Evolutionary conservation across 1,284 basidiomycete genomes (phyloP).

Genomic region (Cryptococcus sp.): DNA sequence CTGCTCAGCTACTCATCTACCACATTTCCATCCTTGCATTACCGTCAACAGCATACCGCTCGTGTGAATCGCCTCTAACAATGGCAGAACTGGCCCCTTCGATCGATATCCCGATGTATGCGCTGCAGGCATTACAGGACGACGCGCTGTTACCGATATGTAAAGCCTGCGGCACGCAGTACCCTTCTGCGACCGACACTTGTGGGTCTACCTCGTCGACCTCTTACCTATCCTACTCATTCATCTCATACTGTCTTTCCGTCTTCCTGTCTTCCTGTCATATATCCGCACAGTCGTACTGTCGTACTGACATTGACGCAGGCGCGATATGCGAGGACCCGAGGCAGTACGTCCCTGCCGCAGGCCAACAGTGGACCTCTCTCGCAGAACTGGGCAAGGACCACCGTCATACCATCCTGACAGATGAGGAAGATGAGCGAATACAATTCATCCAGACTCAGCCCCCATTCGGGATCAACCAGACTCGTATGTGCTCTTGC

Average conservation of each 20-base stretch:
- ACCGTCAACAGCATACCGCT: too few relatives aligned
- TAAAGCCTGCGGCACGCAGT: slow-evolving; percentile 50
- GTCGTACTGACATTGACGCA: not conserved
- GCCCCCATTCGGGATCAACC: slow-evolving; percentile 46
- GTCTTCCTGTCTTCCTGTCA: too few relatives aligned
- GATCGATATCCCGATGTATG: slow-evolving; percentile 19
- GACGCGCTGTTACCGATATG: slow-evolving; percentile 48
- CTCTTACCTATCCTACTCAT: not conserved
- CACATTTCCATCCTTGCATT: too few relatives aligned
- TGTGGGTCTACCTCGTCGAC: not conserved
- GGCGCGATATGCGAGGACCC: slow-evolving; percentile 44
- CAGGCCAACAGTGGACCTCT: slow-evolving; percentile 48
- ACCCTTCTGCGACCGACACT: slow-evolving; percentile 9
- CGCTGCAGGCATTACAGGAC: slow-evolving; percentile 31
- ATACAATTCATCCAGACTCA: slow-evolving; percentile 40
- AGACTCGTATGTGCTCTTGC: slow-evolving; percentile 40
- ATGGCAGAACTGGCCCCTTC: slow-evolving; percentile 1
- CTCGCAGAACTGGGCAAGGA: slow-evolving; percentile 27
- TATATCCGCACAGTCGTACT: too few relatives aligned
- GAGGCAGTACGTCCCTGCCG: slow-evolving; percentile 43
- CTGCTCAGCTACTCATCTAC: not conserved
- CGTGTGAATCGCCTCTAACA: not conserved
- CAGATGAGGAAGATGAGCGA: slow-evolving; percentile 42
- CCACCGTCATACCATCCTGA: slow-evolving; percentile 32
- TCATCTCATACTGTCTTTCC: not conserved